Evolutionary conservation across 805 yeast genomes (phyloP).

Genomic region (Wickerhamiella australiensis): DNA sequence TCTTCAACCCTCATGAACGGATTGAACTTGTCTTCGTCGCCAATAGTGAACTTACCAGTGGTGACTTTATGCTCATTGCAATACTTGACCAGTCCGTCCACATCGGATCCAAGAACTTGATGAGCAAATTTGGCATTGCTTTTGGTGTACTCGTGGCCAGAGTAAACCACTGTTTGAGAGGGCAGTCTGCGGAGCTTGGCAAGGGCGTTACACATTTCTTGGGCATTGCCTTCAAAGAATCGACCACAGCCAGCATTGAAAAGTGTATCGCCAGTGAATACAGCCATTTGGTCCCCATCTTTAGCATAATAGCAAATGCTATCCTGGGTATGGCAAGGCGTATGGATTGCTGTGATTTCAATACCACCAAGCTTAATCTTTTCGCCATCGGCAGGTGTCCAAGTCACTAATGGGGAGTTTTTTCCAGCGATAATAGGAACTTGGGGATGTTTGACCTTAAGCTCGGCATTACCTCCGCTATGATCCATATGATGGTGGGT

Average conservation of each 20-base stretch:
- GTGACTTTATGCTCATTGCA: slow-evolving; percentile 49
- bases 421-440: slow-evolving; percentile 73
- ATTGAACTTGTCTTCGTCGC: slow-evolving; percentile 67
- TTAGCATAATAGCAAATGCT: slow-evolving; percentile 74
- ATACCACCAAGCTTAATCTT: slow-evolving; percentile 53
- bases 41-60: slow-evolving; percentile 77
- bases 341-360: slow-evolving; percentile 68
- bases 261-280: slow-evolving; percentile 92
- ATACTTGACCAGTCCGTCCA: slow-evolving; percentile 45
- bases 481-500: slow-evolving; percentile 97
- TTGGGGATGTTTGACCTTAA: slow-evolving; percentile 31
- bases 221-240: slow-evolving; percentile 83
- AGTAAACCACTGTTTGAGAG: slow-evolving; percentile 58
- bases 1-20: slow-evolving; percentile 81
- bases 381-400: slow-evolving; percentile 56
- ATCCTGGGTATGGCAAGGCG: slow-evolving; percentile 98
- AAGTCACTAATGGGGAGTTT: slow-evolving; percentile 61
- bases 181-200: slow-evolving; percentile 52
- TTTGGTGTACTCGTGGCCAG: slow-evolving; percentile 94
- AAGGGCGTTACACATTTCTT: slow-evolving; percentile 66
- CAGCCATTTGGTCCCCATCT: slow-evolving; percentile 62
- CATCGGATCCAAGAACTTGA: slow-evolving; percentile 42
- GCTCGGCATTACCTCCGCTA: slow-evolving; percentile 63
- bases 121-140: slow-evolving; percentile 70
- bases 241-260: slow-evolving; percentile 94